phyloP scores from a whole-genome alignment of 352 stramenopile species.

The Phytophthora cactorum region DNA sequence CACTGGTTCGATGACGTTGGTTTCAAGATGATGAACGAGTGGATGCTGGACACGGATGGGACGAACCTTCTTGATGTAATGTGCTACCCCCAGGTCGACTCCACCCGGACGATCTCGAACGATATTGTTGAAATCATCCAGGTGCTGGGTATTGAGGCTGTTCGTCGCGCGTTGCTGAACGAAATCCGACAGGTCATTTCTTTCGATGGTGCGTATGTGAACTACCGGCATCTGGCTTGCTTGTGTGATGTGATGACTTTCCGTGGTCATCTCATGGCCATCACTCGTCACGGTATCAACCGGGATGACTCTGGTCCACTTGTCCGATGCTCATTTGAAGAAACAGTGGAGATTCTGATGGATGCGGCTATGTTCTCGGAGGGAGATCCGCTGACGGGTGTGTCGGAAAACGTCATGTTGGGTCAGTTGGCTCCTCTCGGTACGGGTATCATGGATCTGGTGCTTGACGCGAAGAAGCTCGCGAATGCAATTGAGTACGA shows the following conservation, averaged over 20 bases:
- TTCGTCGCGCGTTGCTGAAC: conserved; percentile 90
- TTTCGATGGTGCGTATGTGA: conserved; percentile 99
- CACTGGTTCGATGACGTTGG: conserved; percentile 96
- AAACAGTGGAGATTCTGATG: conserved; percentile 99
- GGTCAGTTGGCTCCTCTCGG: conserved; percentile 96
- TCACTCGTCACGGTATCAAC: conserved; percentile 99
- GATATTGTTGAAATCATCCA: conserved; percentile 99
- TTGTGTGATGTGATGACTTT: conserved; percentile 99
- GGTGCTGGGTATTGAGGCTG: conserved; percentile 93
- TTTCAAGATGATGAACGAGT: conserved; percentile 96
- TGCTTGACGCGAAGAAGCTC: conserved; percentile 98
- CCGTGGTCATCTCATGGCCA: conserved; percentile 96
- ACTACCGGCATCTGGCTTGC: conserved; percentile 99
- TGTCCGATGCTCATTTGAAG: conserved; percentile 98
- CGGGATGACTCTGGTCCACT: conserved; percentile 98
- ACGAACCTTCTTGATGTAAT: conserved; percentile 98
- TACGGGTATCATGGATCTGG: conserved; percentile 97
- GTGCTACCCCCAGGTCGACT: conserved; percentile 97
- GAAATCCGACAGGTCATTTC: conserved; percentile 99
- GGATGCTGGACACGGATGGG: conserved; percentile 99
- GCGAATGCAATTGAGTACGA: conserved; percentile 98
- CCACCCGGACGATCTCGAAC: conserved; percentile 97
- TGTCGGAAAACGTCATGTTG: conserved; percentile 99
- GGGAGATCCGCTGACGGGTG: conserved; percentile 96
- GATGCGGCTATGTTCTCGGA: conserved; percentile 98